These are phyloP conservation scores for Hypomontagnella monticulosa DNA, from an alignment of 495 filamentous ascomycete genomes.

Conservation along the genomic window DNA sequence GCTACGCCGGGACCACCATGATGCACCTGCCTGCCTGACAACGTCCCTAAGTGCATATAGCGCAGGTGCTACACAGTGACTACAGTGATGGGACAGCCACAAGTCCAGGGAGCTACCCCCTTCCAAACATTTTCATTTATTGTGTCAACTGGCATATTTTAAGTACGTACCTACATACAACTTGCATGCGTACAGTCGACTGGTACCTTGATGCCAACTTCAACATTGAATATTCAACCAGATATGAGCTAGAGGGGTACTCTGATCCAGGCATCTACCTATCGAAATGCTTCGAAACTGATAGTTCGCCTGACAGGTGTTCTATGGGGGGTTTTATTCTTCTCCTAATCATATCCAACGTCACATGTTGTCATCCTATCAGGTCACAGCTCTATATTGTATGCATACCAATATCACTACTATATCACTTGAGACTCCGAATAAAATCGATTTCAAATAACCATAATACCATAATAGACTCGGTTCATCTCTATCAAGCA, in stretches of 20 bases:
- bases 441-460: background rate
- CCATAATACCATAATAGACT: no score
- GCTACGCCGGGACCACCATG: conserved; percentile 36
- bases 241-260: no score
- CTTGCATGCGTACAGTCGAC: no score
- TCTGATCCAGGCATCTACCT: no score
- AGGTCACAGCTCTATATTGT: conserved; percentile 3
- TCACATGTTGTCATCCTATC: conserved; percentile 34
- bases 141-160: no score
- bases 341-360: conserved; percentile 12
- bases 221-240: no score
- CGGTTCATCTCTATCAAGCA: no score
- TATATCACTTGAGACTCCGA: conserved; percentile 2
- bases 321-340: background rate
- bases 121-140: background rate
- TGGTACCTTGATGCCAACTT: no score
- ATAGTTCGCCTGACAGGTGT: no score
- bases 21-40: conserved; percentile 33
- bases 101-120: background rate
- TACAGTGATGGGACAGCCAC: conserved; percentile 27
- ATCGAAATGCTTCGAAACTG: no score
- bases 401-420: background rate
- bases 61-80: conserved; percentile 25
- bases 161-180: no score
- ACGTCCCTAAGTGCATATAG: background rate